Evolutionary conservation across 1,284 basidiomycete genomes (phyloP).

Genomic region (Moesziomyces aphidis): DNA sequence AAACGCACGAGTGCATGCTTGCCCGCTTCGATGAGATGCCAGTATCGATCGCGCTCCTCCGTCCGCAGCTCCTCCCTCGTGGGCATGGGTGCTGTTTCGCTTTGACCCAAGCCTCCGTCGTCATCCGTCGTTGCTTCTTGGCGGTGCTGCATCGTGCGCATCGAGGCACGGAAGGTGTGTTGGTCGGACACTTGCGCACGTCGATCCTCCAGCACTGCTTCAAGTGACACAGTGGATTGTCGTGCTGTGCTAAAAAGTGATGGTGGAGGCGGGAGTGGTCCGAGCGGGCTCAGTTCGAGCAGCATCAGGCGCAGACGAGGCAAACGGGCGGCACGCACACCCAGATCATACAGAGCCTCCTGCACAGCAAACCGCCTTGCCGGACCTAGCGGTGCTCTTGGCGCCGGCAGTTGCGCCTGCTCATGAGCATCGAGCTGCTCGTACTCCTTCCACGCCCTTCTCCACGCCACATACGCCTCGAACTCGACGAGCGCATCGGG

Average conservation of each 20-base stretch:
- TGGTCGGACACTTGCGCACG: neutral
- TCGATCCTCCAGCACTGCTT: neutral
- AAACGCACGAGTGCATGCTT: constrained; percentile 23
- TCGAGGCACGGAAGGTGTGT: constrained; percentile 1
- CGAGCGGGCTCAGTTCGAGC: constrained; percentile 34
- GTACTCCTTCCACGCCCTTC: constrained; percentile 31
- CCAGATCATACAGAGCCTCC: constrained; percentile 37
- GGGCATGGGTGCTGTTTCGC: neutral
- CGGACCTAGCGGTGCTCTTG: constrained; percentile 33
- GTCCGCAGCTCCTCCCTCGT: constrained; percentile 23
- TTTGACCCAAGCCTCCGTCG: neutral
- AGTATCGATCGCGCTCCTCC: constrained; percentile 29
- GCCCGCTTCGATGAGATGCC: constrained; percentile 25
- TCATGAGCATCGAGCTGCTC: constrained; percentile 25
- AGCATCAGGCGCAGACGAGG: constrained; percentile 20
- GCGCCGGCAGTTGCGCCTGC: constrained; percentile 24
- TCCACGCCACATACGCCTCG: constrained; percentile 33
- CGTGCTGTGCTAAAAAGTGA: too few species aligned
- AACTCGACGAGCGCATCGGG: constrained; percentile 37
- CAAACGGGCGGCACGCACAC: constrained; percentile 21
- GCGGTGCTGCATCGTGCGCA: neutral
- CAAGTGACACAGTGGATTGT: too few species aligned
- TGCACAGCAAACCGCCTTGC: constrained; percentile 39
- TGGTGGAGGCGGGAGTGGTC: constrained; percentile 10
- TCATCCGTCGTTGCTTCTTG: neutral